phyloP scores from a whole-genome alignment of 495 filamentous ascomycete genomes.

The Daldinia caldariorum region DNA sequence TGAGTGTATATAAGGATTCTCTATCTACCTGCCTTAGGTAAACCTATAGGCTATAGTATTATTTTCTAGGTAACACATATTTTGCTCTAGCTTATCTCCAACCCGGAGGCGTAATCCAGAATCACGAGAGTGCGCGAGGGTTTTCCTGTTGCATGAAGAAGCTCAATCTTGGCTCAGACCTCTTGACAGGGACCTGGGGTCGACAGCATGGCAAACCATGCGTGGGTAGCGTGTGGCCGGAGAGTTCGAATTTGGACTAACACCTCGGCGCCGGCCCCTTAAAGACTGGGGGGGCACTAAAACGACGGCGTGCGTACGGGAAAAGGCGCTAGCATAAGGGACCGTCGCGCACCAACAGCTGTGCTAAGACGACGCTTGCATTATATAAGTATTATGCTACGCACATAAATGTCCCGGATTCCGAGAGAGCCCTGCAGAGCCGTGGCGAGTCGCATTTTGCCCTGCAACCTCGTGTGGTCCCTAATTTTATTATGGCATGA shows the following conservation, averaged over 20 bases:
- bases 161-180: background rate
- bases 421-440: background rate
- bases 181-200: background rate
- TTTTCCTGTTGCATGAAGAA: background rate
- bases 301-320: conserved; percentile 4
- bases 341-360: background rate
- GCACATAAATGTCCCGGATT: background rate
- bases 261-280: conserved; percentile 1
- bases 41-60: background rate
- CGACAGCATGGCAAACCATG: background rate
- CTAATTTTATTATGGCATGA: conserved; percentile 6
- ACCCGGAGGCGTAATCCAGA: background rate
- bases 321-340: conserved; percentile 3
- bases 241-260: background rate
- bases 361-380: background rate
- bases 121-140: background rate
- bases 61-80: background rate
- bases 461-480: background rate
- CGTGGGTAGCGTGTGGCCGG: background rate
- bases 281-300: conserved; percentile 6
- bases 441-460: background rate
- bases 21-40: too few relatives aligned
- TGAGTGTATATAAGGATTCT: background rate
- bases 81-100: background rate
- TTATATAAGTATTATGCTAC: background rate